These are phyloP conservation scores for Apostasia shenzhenica DNA, from an alignment of 106 monocot species.

Conservation along the genomic window DNA sequence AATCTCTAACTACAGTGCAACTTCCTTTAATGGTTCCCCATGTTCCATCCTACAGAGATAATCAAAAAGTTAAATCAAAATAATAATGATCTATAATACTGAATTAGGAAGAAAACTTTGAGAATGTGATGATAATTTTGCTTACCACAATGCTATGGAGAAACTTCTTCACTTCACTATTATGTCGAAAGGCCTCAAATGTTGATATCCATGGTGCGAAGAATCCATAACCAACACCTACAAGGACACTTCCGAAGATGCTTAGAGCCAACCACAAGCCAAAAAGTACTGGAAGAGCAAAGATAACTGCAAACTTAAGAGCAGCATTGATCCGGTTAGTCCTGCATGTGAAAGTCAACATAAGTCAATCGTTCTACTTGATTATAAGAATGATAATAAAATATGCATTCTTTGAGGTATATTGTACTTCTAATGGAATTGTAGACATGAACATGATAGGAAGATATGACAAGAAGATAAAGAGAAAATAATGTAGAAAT, in stretches of 20 bases:
- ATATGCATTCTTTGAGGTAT: too few relatives aligned
- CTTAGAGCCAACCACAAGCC: constrained; percentile 60
- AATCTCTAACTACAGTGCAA: constrained; percentile 91
- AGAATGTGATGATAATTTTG: neutral
- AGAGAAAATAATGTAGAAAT: too few relatives aligned
- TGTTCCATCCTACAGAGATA: constrained; percentile 67
- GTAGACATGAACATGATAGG: too few relatives aligned
- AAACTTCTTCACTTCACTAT: constrained; percentile 45
- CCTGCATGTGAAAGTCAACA: constrained; percentile 30
- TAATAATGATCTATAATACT: neutral
- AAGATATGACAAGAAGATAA: too few relatives aligned
- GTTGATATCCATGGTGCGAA: constrained; percentile 79
- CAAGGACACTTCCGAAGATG: constrained; percentile 58
- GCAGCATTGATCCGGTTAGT: constrained; percentile 49
- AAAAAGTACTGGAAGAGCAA: constrained; percentile 58
- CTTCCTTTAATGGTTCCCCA: constrained; percentile 90
- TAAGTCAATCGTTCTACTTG: too few relatives aligned
- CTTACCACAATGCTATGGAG: constrained; percentile 67
- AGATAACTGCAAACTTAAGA: constrained; percentile 55
- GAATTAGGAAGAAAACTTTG: neutral
- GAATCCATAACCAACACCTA: constrained; percentile 81
- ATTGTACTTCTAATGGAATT: too few relatives aligned
- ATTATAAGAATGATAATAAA: too few relatives aligned
- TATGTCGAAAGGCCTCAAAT: constrained; percentile 79
- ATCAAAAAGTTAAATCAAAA: neutral